Percentiles rank a stretch among this genome's conserved stretches.
phyloP scores from a whole-genome alignment of 768 basidiomycete genomes.

The Trametopsis cervina region DNA sequence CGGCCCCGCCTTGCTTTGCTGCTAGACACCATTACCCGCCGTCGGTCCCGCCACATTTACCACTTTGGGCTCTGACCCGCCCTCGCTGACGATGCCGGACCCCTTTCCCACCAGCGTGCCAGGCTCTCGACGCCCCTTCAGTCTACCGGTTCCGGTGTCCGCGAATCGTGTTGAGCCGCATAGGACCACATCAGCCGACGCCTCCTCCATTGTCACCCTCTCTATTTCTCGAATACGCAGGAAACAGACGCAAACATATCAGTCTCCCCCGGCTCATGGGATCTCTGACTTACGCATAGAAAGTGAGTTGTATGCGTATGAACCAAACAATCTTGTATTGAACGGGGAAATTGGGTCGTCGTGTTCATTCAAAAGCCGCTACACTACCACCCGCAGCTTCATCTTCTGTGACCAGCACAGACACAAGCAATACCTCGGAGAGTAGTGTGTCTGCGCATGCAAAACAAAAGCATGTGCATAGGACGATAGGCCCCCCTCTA shows the following conservation, averaged over 20 bases:
- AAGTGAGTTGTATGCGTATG: too few species aligned
- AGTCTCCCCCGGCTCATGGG: constrained; percentile 6
- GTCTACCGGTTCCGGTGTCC: neutral
- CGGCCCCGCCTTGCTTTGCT: neutral
- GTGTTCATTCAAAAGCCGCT: too few species aligned
- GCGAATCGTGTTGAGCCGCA: neutral
- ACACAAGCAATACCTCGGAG: neutral
- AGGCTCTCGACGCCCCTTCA: constrained; percentile 12
- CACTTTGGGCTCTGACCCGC: neutral
- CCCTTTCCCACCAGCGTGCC: constrained; percentile 4
- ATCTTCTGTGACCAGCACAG: neutral
- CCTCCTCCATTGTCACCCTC: neutral
- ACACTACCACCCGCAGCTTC: constrained; percentile 9
- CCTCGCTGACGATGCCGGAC: neutral
- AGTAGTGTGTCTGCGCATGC: neutral
- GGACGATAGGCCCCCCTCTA: constrained; percentile 32
- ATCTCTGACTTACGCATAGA: constrained; percentile 1
- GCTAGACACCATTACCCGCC: neutral
- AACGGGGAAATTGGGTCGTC: too few species aligned
- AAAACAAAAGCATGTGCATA: neutral
- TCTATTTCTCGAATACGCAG: neutral
- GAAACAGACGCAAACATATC: constrained; percentile 10
- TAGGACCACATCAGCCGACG: neutral
- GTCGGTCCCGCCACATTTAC: neutral
- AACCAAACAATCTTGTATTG: too few species aligned